Evolutionary conservation across 495 filamentous ascomycete species (phyloP), one percentile per base, ranked within the genome.

Genomic region (Hypoxylon rickii): DNA sequence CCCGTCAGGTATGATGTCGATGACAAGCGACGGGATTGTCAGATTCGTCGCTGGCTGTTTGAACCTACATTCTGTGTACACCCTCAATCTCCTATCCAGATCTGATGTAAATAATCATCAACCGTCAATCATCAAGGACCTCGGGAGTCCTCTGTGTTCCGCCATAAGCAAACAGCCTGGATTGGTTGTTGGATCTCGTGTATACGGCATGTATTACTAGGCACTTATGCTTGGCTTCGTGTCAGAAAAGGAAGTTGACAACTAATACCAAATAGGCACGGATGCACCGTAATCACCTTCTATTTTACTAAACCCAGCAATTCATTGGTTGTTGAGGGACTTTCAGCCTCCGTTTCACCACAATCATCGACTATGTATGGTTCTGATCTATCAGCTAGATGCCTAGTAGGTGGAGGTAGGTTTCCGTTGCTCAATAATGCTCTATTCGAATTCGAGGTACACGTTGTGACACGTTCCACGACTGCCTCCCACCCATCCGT

Each of bases 321-420:
- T 39, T 38, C 31, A 45, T 52, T 52, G 42, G 58, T 44, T 15
- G 29, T 29, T 56, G 37, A 49, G 52, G 52, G 47, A 56, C 58
- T 48, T 52, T 62, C 51, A 56, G 58, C 58, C 58, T 62, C 42
- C 43, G 46, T 48, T 62, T 51, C 52, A 43, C 42, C 19, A 33
- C 19, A 47, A 51, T 24, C 32, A 22, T 36, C 46, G 6, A 22
- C 24, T 31, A 18, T 21, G n/a, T 46, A 40, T 48, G 22, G 41
- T 41, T 41, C 40, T 55, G n/a, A 52, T 38, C 31, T 33, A 8
- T 21, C 52, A 29, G 4, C 4, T 10, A 29, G 4, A 29, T 10
- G n/a, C n/a, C n/a, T n/a, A n/a, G n/a, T n/a, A n/a, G n/a, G n/a
- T n/a, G n/a, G n/a, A n/a, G 10, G 24, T 29, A 29, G 12, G 16